Percentiles rank a stretch among this genome's conserved stretches.
Evolutionary conservation across 2,329 filamentous ascomycete species (phyloP).

Genomic region (Dactylonectria macrodidyma): DNA sequence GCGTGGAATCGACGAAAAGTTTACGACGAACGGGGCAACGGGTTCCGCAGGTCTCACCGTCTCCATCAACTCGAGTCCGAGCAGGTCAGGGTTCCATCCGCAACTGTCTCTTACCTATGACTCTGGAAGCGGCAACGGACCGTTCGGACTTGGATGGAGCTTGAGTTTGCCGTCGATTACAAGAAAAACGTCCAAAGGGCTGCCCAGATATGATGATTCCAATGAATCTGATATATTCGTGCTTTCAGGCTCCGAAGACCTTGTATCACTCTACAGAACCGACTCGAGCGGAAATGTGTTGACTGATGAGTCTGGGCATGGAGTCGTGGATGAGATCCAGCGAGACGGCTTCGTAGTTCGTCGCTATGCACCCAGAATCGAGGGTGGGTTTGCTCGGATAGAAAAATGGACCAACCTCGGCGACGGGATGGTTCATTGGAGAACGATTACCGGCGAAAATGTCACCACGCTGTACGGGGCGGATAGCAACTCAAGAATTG

Average conservation of each 20-base stretch:
- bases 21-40: too few relatives aligned
- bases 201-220: background rate
- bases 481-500: conserved; percentile 20
- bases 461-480: conserved; percentile 27
- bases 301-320: too few relatives aligned
- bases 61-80: too few relatives aligned
- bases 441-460: background rate
- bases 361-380: too few relatives aligned
- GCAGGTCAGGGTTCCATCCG: background rate
- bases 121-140: conserved; percentile 4
- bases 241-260: too few relatives aligned
- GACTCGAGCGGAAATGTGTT: too few relatives aligned
- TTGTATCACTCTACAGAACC: too few relatives aligned
- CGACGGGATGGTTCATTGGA: background rate
- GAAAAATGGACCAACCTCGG: conserved; percentile 1
- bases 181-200: background rate
- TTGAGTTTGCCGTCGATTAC: background rate
- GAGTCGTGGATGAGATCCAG: too few relatives aligned
- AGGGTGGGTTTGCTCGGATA: background rate
- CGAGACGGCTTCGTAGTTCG: too few relatives aligned
- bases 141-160: background rate
- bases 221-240: too few relatives aligned
- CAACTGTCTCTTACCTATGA: background rate
- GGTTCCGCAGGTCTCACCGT: too few relatives aligned
- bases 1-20: too few relatives aligned